Conservation (phyloP, 2,329 filamentous ascomycete species). For the Cephalotrichum gorgonifer region DNA sequence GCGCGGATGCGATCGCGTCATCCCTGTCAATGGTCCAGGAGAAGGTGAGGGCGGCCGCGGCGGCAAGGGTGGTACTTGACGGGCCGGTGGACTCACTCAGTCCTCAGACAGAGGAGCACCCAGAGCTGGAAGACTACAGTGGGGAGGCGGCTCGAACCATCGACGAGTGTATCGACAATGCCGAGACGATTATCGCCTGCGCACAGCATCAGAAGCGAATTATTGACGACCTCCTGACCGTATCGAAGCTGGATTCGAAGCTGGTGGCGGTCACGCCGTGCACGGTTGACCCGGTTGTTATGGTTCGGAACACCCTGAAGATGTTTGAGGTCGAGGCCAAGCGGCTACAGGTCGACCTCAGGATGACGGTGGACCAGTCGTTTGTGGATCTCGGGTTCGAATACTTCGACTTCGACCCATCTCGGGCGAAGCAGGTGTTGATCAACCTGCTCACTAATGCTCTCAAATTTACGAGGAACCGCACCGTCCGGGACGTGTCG, state of each 20-base stretch:
- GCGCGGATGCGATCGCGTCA: conserved; percentile 58
- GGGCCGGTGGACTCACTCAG: neutral
- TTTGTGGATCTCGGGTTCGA: conserved; percentile 47
- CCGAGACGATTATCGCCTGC: conserved; percentile 68
- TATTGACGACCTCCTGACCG: conserved; percentile 63
- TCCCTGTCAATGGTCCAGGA: conserved; percentile 29
- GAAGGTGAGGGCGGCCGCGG: neutral
- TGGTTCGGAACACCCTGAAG: conserved; percentile 58
- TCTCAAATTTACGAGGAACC: conserved; percentile 67
- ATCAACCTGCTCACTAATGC: conserved; percentile 76
- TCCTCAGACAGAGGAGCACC: neutral
- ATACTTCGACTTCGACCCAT: conserved; percentile 62
- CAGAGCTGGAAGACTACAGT: neutral
- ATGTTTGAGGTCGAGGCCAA: conserved; percentile 71
- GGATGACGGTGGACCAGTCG: conserved; percentile 52
- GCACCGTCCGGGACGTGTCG: conserved; percentile 44
- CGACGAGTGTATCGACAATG: conserved; percentile 56
- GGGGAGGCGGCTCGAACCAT: conserved; percentile 18
- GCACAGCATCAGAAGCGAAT: conserved; percentile 73
- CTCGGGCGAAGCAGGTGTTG: conserved; percentile 64
- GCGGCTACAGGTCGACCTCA: conserved; percentile 56
- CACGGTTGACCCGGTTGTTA: conserved; percentile 54
- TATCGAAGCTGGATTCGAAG: conserved; percentile 67
- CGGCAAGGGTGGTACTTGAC: neutral
- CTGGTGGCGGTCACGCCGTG: conserved; percentile 63